These are phyloP conservation scores for Acmispon strigosus DNA, from an alignment of 306 rosid species.

Conservation along the genomic window DNA sequence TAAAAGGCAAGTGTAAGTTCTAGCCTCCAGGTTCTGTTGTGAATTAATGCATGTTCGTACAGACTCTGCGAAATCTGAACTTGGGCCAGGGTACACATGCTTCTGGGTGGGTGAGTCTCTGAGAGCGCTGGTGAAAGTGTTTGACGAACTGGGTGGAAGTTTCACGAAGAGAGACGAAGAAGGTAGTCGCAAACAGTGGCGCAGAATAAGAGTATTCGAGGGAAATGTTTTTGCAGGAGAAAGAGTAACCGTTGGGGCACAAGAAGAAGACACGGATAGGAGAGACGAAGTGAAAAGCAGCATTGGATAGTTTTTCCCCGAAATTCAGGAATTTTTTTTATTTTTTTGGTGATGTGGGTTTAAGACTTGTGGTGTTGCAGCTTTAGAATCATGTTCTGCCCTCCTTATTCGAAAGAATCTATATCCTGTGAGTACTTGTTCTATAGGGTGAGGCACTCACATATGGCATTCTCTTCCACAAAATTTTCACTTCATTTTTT, in stretches of 20 bases:
- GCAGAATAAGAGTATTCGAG: slow-evolving; percentile 11
- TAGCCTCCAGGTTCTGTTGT: neutral
- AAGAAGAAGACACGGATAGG: neutral
- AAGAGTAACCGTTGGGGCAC: neutral
- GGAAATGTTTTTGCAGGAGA: slow-evolving; percentile 24
- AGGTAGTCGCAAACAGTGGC: slow-evolving; percentile 1
- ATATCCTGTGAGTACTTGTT: too few species aligned
- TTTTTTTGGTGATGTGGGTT: too few species aligned
- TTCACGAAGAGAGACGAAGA: neutral
- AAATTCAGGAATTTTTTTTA: neutral
- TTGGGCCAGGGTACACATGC: slow-evolving; percentile 54
- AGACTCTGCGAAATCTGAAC: slow-evolving; percentile 43
- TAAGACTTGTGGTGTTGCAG: too few species aligned
- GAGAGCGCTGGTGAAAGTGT: slow-evolving; percentile 8
- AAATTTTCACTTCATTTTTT: too few species aligned
- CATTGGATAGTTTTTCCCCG: slow-evolving; percentile 3
- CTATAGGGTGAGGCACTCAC: too few species aligned
- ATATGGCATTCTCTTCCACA: too few species aligned
- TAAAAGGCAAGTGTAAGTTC: neutral
- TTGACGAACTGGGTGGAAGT: slow-evolving; percentile 4
- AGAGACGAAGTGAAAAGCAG: neutral
- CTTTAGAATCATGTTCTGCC: too few species aligned
- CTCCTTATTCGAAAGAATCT: too few species aligned
- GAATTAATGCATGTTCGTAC: neutral
- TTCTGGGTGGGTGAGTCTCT: slow-evolving; percentile 20